These are phyloP conservation scores for Lasiosphaeria ovina DNA, from an alignment of 495 filamentous ascomycete species.

Conservation along the genomic window DNA sequence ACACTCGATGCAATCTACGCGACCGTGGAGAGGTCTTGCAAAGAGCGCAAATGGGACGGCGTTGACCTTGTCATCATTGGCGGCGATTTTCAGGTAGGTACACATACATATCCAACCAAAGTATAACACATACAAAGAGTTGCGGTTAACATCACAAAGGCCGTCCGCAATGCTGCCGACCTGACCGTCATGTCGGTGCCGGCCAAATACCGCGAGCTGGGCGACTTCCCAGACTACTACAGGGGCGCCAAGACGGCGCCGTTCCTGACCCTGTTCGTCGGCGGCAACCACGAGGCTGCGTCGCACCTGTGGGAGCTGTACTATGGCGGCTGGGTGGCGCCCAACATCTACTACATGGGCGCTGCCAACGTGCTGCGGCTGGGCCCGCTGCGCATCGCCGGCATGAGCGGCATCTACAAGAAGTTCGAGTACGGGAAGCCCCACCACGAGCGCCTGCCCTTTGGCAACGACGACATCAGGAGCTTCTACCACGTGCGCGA, in stretches of 20 bases:
- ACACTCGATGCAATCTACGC: slow-evolving; percentile 87
- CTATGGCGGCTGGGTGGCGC: slow-evolving; percentile 96
- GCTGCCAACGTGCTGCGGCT: slow-evolving; percentile 83
- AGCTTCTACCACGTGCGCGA: slow-evolving; percentile 86
- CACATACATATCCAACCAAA: neutral
- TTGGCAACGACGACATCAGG: slow-evolving; percentile 66
- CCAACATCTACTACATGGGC: slow-evolving; percentile 94
- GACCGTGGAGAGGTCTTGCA: slow-evolving; percentile 60
- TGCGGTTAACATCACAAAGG: slow-evolving; percentile 38
- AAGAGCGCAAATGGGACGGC: slow-evolving; percentile 66
- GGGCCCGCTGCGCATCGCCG: slow-evolving; percentile 83
- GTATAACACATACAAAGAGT: neutral
- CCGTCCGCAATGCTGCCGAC: slow-evolving; percentile 84
- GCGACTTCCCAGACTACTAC: slow-evolving; percentile 94
- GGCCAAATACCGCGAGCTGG: slow-evolving; percentile 74
- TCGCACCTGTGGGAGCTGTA: slow-evolving; percentile 85
- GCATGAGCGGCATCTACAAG: slow-evolving; percentile 91
- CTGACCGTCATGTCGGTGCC: slow-evolving; percentile 85
- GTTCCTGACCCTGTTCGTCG: slow-evolving; percentile 86
- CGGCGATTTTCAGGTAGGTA: slow-evolving; percentile 78
- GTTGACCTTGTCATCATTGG: slow-evolving; percentile 86
- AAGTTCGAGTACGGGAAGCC: slow-evolving; percentile 74
- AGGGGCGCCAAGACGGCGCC: slow-evolving; percentile 73
- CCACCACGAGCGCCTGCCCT: slow-evolving; percentile 85
- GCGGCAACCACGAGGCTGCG: slow-evolving; percentile 91